Evolutionary conservation across 1,284 basidiomycete species (phyloP).

Genomic region (Puccinia triticina): DNA sequence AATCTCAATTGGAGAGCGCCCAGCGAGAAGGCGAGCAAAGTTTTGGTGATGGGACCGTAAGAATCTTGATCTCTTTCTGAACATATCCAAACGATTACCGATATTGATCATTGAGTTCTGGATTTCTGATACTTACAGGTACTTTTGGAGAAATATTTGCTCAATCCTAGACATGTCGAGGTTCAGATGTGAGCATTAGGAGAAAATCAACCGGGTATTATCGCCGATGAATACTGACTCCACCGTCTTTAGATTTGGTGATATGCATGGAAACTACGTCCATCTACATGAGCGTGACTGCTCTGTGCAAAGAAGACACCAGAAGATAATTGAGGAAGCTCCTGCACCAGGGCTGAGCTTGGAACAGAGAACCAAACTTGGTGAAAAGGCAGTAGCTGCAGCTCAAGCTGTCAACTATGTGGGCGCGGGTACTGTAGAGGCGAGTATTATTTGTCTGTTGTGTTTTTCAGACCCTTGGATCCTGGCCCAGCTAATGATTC

Average conservation of each 20-base stretch:
- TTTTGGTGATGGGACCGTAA: conserved; percentile 72
- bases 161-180: conserved; percentile 66
- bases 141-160: conserved; percentile 58
- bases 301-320: conserved; percentile 88
- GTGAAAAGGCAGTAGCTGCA: conserved; percentile 84
- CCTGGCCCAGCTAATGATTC: neutral
- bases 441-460: conserved; percentile 1
- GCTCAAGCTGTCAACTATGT: conserved; percentile 87
- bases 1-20: conserved; percentile 77
- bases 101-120: neutral
- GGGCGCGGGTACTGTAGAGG: conserved; percentile 81
- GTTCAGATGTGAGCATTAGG: conserved; percentile 73
- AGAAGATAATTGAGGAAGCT: conserved; percentile 94
- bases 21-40: conserved; percentile 82
- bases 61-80: neutral
- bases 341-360: conserved; percentile 82
- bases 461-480: neutral
- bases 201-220: conserved; percentile 64
- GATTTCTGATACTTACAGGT: conserved; percentile 51
- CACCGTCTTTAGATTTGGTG: conserved; percentile 88
- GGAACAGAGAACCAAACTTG: conserved; percentile 76
- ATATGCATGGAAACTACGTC: conserved; percentile 73
- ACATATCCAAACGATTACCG: neutral
- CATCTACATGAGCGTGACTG: conserved; percentile 93
- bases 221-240: conserved; percentile 62